A percentile compares a stretch with the other conserved stretches of the same genome.
These are phyloP conservation scores for Chaetomium fimeti DNA, from an alignment of 495 filamentous ascomycete species.

Conservation along the genomic window DNA sequence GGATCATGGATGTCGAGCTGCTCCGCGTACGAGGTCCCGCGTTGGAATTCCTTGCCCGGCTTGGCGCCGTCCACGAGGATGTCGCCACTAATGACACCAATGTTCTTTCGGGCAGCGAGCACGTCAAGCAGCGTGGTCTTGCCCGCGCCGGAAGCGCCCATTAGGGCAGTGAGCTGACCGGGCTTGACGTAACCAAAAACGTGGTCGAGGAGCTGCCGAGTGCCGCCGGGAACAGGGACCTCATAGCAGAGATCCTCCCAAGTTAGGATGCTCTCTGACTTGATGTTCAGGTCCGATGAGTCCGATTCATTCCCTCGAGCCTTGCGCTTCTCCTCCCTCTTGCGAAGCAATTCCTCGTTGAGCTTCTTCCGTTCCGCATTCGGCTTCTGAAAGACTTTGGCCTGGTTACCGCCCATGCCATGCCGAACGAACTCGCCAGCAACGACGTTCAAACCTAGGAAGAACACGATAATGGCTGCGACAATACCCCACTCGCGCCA, in stretches of 20 bases:
- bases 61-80: slow-evolving; percentile 69
- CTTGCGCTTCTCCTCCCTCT: slow-evolving; percentile 56
- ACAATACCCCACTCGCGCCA: slow-evolving; percentile 81
- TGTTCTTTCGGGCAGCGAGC: slow-evolving; percentile 70
- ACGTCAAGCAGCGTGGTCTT: slow-evolving; percentile 84
- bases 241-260: slow-evolving; percentile 80
- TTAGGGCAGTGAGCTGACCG: slow-evolving; percentile 74
- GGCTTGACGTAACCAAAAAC: slow-evolving; percentile 78
- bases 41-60: slow-evolving; percentile 69
- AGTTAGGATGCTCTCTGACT: slow-evolving; percentile 68
- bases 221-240: slow-evolving; percentile 67
- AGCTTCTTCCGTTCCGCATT: slow-evolving; percentile 67
- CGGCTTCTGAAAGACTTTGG: slow-evolving; percentile 71
- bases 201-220: slow-evolving; percentile 64
- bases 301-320: slow-evolving; percentile 46
- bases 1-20: slow-evolving; percentile 80
- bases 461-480: slow-evolving; percentile 63
- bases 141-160: slow-evolving; percentile 84
- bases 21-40: slow-evolving; percentile 77
- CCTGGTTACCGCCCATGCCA: slow-evolving; percentile 71
- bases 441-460: slow-evolving; percentile 65
- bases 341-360: slow-evolving; percentile 62
- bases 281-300: slow-evolving; percentile 58
- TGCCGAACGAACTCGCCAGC: slow-evolving; percentile 76
- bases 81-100: slow-evolving; percentile 72